Evolutionary conservation across 2,329 filamentous ascomycete genomes (phyloP), one percentile per base, ranked within the genome.

Genomic region (Diaporthe australafricana): DNA sequence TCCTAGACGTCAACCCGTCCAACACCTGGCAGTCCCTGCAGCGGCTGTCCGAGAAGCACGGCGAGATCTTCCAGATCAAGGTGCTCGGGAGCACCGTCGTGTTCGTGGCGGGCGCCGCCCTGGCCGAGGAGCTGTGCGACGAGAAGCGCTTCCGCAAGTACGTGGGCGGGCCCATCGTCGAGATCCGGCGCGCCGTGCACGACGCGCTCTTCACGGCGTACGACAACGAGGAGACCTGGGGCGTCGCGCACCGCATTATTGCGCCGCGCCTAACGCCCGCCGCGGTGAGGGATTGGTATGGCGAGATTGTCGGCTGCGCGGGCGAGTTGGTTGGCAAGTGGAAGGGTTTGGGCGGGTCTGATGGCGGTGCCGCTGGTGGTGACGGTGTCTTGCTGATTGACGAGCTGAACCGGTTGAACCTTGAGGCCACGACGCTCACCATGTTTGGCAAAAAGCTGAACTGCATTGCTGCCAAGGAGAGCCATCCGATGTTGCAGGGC

Each of bases 101-200:
- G 48, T 85, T 86, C 73, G 81, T 85, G 1, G 83, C 82, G 0
- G 79, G 80, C 65, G 82, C 81, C 5, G 81, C 82, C 0, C 77
- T 86, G 2, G 82, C 82, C 12, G 82, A 84, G 72, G 84, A 85
- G 70, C 65, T 85, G 2, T 88, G 86, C 75, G 86, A 89, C 76
- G 80, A 88, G 80, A 84, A 81, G 75, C 84, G 87, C 0, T 89
- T 88, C 77, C 84, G 86, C 70, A 89, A 89, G 75, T 87, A 81
- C 73, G 86, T 89, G 1, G 85, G 85, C 38, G 86, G 86, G 0
- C 86, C 87, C 5, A 81, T 89, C 65, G 83, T 87, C 65, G 85
- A 88, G 81, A 88, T 88, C 70, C 83, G 86, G 27, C 81, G 82
- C 35, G 79, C 84, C 7, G 86, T 87, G 12, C 83, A 88, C 77